Evolutionary conservation across 305 asterid genomes (phyloP).

Genomic region (Fraxinus greggii): DNA sequence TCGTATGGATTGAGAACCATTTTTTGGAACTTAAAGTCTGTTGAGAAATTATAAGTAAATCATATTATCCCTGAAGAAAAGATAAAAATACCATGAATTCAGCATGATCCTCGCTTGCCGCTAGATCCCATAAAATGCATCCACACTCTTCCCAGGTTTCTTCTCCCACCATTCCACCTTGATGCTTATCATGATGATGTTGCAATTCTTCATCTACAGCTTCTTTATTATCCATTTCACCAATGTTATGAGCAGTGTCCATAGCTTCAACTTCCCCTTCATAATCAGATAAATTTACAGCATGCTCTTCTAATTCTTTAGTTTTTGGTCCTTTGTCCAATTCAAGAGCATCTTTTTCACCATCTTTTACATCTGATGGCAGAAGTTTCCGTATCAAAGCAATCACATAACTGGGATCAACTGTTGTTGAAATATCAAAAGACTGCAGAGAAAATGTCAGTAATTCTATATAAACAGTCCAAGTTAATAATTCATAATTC

Average conservation of each 20-base stretch:
- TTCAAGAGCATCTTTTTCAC: constrained; percentile 28
- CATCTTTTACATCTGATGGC: constrained; percentile 41
- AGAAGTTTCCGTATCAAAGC: constrained; percentile 91
- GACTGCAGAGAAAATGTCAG: constrained; percentile 46
- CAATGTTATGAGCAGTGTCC: constrained; percentile 37
- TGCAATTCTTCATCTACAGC: constrained; percentile 29
- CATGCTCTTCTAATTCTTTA: constrained; percentile 29
- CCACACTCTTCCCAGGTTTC: constrained; percentile 89
- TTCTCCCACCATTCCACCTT: constrained; percentile 39
- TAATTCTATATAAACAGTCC: constrained; percentile 5
- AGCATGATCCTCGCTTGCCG: constrained; percentile 83
- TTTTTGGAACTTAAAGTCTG: neutral
- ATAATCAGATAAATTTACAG: constrained; percentile 33
- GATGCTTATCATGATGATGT: constrained; percentile 21
- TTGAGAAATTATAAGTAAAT: constrained; percentile 8
- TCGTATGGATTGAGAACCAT: constrained; percentile 8
- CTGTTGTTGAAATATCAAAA: constrained; percentile 75
- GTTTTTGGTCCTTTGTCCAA: constrained; percentile 30
- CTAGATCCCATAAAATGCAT: constrained; percentile 96
- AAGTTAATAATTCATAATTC: neutral
- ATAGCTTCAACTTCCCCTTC: constrained; percentile 46
- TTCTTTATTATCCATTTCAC: constrained; percentile 27
- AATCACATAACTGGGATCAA: constrained; percentile 89
- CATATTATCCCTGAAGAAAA: constrained; percentile 18
- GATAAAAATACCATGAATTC: constrained; percentile 66